Percentiles rank a stretch among this genome's conserved stretches.
phyloP scores from a whole-genome alignment of 345 rosid species.

The Aquilaria sinensis region DNA sequence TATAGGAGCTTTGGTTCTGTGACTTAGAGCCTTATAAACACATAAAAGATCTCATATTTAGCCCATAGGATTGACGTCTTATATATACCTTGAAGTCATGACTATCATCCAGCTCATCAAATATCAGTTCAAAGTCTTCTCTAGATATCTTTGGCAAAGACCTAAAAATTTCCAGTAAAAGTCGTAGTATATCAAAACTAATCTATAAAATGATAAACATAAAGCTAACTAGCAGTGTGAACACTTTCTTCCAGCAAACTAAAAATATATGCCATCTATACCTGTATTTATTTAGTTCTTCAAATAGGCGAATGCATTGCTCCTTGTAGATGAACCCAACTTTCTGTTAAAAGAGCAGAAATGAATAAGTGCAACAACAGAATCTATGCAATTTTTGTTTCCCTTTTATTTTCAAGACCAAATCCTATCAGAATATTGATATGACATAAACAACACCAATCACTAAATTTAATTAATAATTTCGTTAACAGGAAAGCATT shows the following conservation, averaged over 20 bases:
- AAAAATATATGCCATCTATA: slow-evolving; percentile 18
- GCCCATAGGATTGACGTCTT: neutral
- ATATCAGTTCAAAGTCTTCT: slow-evolving; percentile 84
- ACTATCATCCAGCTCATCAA: slow-evolving; percentile 87
- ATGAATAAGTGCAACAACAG: slow-evolving; percentile 4
- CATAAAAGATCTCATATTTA: too few relatives aligned
- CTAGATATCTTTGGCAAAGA: slow-evolving; percentile 76
- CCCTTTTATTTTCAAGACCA: too few relatives aligned
- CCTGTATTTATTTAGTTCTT: slow-evolving; percentile 87
- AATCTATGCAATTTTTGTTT: too few relatives aligned
- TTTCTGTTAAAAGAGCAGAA: slow-evolving; percentile 37
- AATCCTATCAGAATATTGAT: too few relatives aligned
- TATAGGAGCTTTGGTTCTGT: too few relatives aligned
- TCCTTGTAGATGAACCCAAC: slow-evolving; percentile 56
- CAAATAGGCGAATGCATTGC: slow-evolving; percentile 74
- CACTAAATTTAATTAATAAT: too few relatives aligned
- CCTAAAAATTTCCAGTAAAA: slow-evolving; percentile 33
- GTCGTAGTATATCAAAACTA: neutral
- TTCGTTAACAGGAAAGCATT: too few relatives aligned
- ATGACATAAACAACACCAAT: too few relatives aligned
- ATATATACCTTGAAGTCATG: slow-evolving; percentile 80
- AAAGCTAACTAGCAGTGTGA: too few relatives aligned
- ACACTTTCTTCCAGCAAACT: slow-evolving; percentile 1
- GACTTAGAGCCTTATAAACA: too few relatives aligned
- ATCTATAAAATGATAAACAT: slow-evolving; percentile 6